These are phyloP conservation scores for Spiromastix sp. DNA, from an alignment of 2,329 filamentous ascomycete species.

Conservation along the genomic window DNA sequence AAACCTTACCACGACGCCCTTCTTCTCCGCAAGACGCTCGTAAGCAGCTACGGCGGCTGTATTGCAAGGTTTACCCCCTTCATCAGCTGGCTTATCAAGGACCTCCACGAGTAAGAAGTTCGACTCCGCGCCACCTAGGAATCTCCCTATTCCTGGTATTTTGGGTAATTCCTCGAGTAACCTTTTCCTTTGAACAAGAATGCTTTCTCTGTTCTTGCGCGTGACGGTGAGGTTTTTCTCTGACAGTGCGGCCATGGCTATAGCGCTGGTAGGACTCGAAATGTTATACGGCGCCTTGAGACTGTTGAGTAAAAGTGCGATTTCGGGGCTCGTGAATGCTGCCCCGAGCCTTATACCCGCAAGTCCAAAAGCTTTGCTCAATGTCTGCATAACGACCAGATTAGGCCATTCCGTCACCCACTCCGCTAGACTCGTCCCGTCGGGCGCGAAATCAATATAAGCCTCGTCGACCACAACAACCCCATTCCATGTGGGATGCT, in stretches of 20 bases:
- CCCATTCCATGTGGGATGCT: slow-evolving; percentile 90
- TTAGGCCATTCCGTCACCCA: slow-evolving; percentile 92
- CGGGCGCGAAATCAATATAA: slow-evolving; percentile 86
- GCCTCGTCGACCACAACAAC: slow-evolving; percentile 90
- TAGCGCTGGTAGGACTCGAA: slow-evolving; percentile 70
- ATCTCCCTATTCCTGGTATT: slow-evolving; percentile 67
- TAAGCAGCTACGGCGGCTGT: slow-evolving; percentile 68
- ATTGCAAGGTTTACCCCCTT: slow-evolving; percentile 65
- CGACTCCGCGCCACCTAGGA: slow-evolving; percentile 67
- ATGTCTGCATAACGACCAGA: slow-evolving; percentile 92
- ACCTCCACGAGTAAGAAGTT: slow-evolving; percentile 94
- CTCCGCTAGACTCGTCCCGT: slow-evolving; percentile 71
- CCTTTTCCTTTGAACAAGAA: slow-evolving; percentile 67
- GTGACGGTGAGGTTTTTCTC: slow-evolving; percentile 61
- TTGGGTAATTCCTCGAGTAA: slow-evolving; percentile 62
- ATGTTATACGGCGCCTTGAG: slow-evolving; percentile 97
- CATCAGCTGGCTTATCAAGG: slow-evolving; percentile 48
- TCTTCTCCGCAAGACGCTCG: slow-evolving; percentile 69
- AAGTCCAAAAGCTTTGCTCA: slow-evolving; percentile 95
- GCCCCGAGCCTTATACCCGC: slow-evolving; percentile 86
- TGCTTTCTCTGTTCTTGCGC: slow-evolving; percentile 56
- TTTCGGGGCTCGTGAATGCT: slow-evolving; percentile 64
- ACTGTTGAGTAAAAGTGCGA: slow-evolving; percentile 75
- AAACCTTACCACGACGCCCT: slow-evolving; percentile 87
- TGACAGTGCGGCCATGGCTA: slow-evolving; percentile 65